These are phyloP conservation scores for Blumeriella jaapii DNA, from an alignment of 2,329 filamentous ascomycete species.

Conservation along the genomic window DNA sequence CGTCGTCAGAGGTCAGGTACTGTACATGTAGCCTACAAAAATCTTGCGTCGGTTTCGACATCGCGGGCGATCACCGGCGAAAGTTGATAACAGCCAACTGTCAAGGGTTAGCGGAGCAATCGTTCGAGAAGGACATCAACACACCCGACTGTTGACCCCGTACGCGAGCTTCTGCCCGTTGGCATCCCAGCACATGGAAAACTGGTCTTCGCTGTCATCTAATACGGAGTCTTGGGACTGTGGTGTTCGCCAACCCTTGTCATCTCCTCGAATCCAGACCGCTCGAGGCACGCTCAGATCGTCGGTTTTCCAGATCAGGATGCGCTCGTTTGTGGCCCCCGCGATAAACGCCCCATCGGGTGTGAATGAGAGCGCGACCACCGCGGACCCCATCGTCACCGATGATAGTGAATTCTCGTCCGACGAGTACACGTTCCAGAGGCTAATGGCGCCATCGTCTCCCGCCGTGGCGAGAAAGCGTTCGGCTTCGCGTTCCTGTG, in stretches of 20 bases:
- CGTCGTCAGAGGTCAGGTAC: too few species aligned
- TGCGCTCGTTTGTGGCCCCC: conserved; percentile 44
- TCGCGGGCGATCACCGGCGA: conserved; percentile 8
- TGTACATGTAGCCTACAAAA: too few species aligned
- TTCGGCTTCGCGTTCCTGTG: conserved; percentile 34
- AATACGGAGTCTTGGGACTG: conserved; percentile 36
- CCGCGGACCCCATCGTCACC: conserved; percentile 47
- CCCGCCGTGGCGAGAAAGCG: conserved; percentile 46
- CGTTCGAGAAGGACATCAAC: conserved; percentile 22
- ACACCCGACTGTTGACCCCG: conserved; percentile 49
- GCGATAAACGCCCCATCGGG: conserved; percentile 53
- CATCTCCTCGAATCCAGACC: conserved; percentile 44
- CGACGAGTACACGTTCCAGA: conserved; percentile 47
- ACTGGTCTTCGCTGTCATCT: conserved; percentile 42
- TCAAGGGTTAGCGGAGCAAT: conserved; percentile 6
- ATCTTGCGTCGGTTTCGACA: too few species aligned
- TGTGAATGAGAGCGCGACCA: conserved; percentile 49
- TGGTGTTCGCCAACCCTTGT: conserved; percentile 48
- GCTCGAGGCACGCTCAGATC: conserved; percentile 46
- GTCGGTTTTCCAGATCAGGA: conserved; percentile 55
- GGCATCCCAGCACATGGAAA: conserved; percentile 51
- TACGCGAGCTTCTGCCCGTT: conserved; percentile 51
- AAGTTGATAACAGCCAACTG: conserved; percentile 24
- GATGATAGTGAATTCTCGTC: conserved; percentile 46
- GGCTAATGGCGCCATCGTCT: conserved; percentile 49